A percentile compares a stretch with the other conserved stretches of the same genome.
phyloP scores from a whole-genome alignment of 176 grass and related monocot genomes.

The Alloteropsis semialata region DNA sequence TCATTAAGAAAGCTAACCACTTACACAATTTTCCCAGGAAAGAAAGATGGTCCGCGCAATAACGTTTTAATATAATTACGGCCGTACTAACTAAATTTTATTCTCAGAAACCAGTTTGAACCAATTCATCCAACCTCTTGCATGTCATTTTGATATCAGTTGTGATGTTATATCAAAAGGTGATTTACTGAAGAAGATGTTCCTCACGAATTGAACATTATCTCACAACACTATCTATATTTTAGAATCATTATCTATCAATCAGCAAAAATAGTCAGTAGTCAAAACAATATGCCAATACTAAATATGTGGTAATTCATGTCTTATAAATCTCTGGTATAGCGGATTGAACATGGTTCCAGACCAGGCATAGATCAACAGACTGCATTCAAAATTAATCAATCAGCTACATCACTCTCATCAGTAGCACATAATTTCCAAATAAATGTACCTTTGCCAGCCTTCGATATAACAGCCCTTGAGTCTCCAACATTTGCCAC shows the following conservation, averaged over 20 bases:
- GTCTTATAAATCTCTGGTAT: background rate
- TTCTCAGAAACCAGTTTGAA: background rate
- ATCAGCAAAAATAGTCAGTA: background rate
- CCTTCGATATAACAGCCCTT: conserved; percentile 83
- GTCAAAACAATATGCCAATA: background rate
- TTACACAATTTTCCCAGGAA: background rate
- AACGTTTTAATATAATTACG: background rate
- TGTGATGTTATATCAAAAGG: background rate
- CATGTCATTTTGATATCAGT: background rate
- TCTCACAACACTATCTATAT: background rate
- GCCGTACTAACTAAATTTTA: background rate
- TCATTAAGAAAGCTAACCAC: background rate
- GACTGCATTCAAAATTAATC: background rate
- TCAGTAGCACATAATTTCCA: background rate
- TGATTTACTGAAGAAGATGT: conserved; percentile 15
- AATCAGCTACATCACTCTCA: conserved; percentile 3
- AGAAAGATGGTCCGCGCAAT: background rate
- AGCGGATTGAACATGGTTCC: background rate
- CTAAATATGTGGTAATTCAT: background rate
- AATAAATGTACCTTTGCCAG: conserved; percentile 77
- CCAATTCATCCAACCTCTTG: background rate
- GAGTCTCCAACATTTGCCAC: conserved; percentile 99
- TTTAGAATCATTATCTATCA: background rate
- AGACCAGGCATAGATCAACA: background rate
- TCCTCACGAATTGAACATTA: background rate